Evolutionary conservation across 2,329 filamentous ascomycete species (phyloP).

Genomic region (Fusarium irregulare): DNA sequence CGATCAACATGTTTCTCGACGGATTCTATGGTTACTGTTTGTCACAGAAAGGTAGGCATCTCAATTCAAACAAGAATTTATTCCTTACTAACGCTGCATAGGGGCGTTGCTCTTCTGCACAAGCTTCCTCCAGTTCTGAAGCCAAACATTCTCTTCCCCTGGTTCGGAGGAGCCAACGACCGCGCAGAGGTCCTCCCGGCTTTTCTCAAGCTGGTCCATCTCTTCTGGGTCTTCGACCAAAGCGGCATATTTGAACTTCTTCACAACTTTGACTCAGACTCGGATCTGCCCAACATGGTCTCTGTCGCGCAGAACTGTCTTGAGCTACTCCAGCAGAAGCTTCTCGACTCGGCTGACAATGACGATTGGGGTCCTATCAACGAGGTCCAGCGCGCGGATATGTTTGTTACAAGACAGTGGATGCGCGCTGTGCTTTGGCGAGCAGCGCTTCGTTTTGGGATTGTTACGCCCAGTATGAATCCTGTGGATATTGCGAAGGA

Average conservation of each 20-base stretch:
- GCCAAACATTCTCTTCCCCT: conserved; percentile 53
- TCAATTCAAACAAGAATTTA: background rate
- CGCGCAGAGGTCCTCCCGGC: conserved; percentile 59
- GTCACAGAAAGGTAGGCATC: conserved; percentile 55
- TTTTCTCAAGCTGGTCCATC: conserved; percentile 60
- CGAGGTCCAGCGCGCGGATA: conserved; percentile 61
- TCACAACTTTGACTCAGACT: conserved; percentile 52
- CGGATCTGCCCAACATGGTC: conserved; percentile 47
- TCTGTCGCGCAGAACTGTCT: conserved; percentile 50
- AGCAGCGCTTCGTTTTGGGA: conserved; percentile 51
- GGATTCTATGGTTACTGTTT: conserved; percentile 61
- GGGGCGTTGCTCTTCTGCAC: conserved; percentile 63
- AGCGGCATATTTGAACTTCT: conserved; percentile 61
- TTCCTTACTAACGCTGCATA: conserved; percentile 28
- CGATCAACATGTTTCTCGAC: conserved; percentile 59
- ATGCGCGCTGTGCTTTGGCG: conserved; percentile 63
- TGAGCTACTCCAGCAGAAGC: conserved; percentile 55
- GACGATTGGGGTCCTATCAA: conserved; percentile 53
- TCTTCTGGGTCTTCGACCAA: conserved; percentile 63
- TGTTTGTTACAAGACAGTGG: conserved; percentile 63
- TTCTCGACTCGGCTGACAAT: conserved; percentile 55
- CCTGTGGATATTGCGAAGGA: conserved; percentile 60
- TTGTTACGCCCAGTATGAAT: conserved; percentile 47
- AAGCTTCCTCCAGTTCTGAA: conserved; percentile 60
- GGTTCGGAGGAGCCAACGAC: conserved; percentile 52